Evolutionary conservation across 73 alveolate species (phyloP), one percentile per base, ranked within the genome.

Genomic region (Paraurostyla sp.): DNA sequence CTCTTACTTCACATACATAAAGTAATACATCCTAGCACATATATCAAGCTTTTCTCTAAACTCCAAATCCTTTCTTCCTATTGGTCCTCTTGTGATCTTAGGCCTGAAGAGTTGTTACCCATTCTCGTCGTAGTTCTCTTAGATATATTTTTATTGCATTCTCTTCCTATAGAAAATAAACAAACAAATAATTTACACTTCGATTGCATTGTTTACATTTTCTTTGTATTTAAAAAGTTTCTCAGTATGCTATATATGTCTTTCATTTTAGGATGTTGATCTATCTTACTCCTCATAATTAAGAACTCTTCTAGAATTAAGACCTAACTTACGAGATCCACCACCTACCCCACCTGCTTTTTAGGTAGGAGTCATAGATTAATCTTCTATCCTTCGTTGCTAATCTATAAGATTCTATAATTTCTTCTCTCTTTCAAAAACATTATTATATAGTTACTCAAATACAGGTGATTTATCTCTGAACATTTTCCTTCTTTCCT

Each of bases 11-110:
- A 36, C 71, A 73, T 45, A 73, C 71, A 73, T 48, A 43, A 45
- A 73, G 30, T 73, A 73, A 27, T 73, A 73, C 86, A 73, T 73
- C 15, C 86, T 40, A 7, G 86, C 46, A 43, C 86, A 73, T 0
- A 73, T 73, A 29, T 73, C 86, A 16, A 73, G 25, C 46, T 73
- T 73, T 27, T 73, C 86, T 40, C 86, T 40, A 38, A 73, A 73
- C 29, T 73, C 86, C 23, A 6, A 16, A 45, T 73, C 86, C 42
- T 48, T 49, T 2, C 32, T 22, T 20, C 71, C 51, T 29, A 13
- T 48, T 73, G 86, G 86, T 0, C 86, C 86, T 73, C 86, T 40
- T 45, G 65, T 45, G 9, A 73, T 73, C 46, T 22, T 48, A 3
- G 86, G 86, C 30, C 46, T 73, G 32, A 73, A 73, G 13, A 73